phyloP scores from a whole-genome alignment of 2,329 filamentous ascomycete species.

The Trichoderma brevicompactum region DNA sequence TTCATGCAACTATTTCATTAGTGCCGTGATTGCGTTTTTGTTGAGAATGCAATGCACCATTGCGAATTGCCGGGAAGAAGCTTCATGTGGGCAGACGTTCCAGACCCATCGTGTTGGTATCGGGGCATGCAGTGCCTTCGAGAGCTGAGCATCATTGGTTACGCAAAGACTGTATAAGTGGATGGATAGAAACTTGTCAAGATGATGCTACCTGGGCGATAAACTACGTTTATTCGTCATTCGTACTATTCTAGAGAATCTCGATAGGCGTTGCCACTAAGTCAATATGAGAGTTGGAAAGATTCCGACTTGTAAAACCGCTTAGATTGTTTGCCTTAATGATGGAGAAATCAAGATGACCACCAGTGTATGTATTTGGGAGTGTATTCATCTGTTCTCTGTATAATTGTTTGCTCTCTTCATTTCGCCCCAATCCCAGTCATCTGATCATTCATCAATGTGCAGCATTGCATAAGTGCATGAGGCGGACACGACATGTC shows the following conservation, averaged over 20 bases:
- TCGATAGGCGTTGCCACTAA: no score
- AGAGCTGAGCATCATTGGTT: background rate
- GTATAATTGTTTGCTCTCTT: background rate
- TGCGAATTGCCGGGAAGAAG: background rate
- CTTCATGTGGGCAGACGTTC: background rate
- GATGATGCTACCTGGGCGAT: background rate
- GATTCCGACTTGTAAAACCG: no score
- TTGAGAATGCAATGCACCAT: background rate
- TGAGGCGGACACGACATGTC: background rate
- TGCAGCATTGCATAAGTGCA: constrained; percentile 13
- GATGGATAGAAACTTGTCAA: background rate
- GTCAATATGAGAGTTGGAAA: no score
- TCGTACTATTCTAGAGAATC: no score
- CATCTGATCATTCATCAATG: constrained; percentile 17
- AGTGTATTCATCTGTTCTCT: no score
- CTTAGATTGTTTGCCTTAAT: background rate
- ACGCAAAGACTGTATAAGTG: background rate
- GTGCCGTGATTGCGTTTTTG: background rate
- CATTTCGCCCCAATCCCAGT: background rate
- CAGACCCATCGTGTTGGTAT: constrained; percentile 1
- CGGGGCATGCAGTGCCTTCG: background rate
- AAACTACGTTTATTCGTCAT: no score
- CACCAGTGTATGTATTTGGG: background rate
- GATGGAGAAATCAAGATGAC: background rate
- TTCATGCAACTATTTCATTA: background rate